phyloP scores from a whole-genome alignment of 192 early-diverging fungal species.

The Umbelopsis sp. region DNA sequence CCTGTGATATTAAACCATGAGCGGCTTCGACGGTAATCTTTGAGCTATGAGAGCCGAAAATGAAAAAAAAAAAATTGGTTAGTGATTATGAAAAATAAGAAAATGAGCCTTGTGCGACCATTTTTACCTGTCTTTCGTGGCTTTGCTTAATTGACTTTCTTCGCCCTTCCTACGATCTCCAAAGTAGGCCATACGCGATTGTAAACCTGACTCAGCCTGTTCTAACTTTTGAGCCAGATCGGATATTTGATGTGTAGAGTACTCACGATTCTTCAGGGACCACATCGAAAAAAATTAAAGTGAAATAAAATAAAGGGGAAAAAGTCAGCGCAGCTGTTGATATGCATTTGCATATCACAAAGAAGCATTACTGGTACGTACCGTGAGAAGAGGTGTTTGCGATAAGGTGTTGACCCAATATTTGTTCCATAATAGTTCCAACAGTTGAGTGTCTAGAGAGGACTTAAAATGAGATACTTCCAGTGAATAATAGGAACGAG shows the following conservation, averaged over 20 bases:
- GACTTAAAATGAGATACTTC: conserved; percentile 95
- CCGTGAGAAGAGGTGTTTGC: conserved; percentile 86
- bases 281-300: neutral
- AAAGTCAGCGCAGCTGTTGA: neutral
- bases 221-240: conserved; percentile 86
- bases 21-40: conserved; percentile 79
- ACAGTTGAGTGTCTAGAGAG: conserved; percentile 76
- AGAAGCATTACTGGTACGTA: conserved; percentile 37
- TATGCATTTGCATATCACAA: neutral
- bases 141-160: conserved; percentile 66
- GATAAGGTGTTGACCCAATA: conserved; percentile 98
- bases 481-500: conserved; percentile 87
- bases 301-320: too few relatives aligned
- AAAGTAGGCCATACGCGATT: conserved; percentile 45
- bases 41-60: conserved; percentile 47
- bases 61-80: too few relatives aligned
- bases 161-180: conserved; percentile 55
- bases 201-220: conserved; percentile 64
- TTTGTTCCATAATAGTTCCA: conserved; percentile 96
- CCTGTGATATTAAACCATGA: conserved; percentile 81
- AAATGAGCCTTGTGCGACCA: conserved; percentile 7
- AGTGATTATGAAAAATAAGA: conserved; percentile 15
- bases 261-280: conserved; percentile 74
- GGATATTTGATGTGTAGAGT: conserved; percentile 72
- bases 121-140: conserved; percentile 67